Evolutionary conservation across 177 flowering plant species (phyloP), one percentile per base, ranked within the genome.

Genomic region (Vitis hybrid): DNA sequence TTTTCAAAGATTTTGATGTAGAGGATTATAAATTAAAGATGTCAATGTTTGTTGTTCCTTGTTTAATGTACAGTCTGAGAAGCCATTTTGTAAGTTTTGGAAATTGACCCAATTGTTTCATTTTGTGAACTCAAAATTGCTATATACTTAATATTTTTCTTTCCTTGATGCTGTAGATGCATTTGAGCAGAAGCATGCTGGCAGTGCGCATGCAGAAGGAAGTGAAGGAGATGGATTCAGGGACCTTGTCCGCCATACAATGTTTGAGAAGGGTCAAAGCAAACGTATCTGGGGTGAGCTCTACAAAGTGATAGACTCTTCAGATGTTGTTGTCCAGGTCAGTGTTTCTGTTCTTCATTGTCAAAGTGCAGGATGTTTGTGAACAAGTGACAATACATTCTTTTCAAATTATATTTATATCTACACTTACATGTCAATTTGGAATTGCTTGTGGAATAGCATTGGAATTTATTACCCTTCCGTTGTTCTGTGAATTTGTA

Each of bases 211-310:
- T 19, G 70, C 70, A 11, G 94, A 83, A 72, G 93, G 77, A 72
- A 72, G 50, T 74, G 95, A 84, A 74, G 89, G 56, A 66, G 98
- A 94, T 80, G 99, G 97, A 54, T 85, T 91, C 34, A 88, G 97
- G 66, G 97, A 92, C 64, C 80, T 89, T 57, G 99, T 96, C 32
- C 84, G 97, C 66, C 99, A 96, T 76, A 89, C 83, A 15, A 92
- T 96, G 99, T 96, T 96, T 87, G 99, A 96, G 71, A 96, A 96
- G 79, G 99, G 99, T 70, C 99, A 96, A 75, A 96, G 99, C 78
- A 96, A 91, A 70, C 92, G 99, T 32, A 96, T 96, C 62, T 96
- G 98, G 98, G 97, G 99, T 68, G 99, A 96, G 78, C 97, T 96
- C 60, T 94, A 94, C 86, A 94, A 96, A 87, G 99, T 96, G 10